These are phyloP conservation scores for Pleurotus ostreatus DNA, from an alignment of 768 basidiomycete species.

Conservation along the genomic window DNA sequence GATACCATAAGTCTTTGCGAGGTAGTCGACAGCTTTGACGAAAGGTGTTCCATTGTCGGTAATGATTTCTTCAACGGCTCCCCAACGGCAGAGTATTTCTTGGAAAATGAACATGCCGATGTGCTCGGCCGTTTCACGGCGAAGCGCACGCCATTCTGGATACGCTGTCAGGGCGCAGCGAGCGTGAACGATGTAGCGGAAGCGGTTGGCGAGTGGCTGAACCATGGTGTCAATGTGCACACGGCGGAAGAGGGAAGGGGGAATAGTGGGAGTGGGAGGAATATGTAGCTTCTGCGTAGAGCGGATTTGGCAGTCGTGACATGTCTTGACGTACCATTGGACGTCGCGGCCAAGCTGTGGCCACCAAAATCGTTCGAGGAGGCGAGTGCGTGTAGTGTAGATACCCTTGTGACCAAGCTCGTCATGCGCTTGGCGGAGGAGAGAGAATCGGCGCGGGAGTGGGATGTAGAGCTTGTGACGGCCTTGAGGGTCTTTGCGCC, in stretches of 20 bases:
- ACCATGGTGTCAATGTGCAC: too few relatives aligned
- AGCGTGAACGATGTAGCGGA: conserved; percentile 31
- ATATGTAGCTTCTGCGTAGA: conserved; percentile 16
- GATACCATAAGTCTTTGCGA: conserved; percentile 25
- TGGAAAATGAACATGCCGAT: conserved; percentile 30
- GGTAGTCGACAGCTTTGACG: conserved; percentile 19
- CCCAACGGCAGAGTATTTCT: conserved; percentile 25
- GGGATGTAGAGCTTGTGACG: conserved; percentile 20
- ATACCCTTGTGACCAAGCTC: conserved; percentile 23
- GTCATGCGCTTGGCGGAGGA: conserved; percentile 20
- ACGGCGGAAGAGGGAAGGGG: conserved; percentile 20
- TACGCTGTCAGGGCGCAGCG: conserved; percentile 27
- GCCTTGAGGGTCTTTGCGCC: conserved; percentile 16
- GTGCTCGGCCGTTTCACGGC: conserved; percentile 20
- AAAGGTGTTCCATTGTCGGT: conserved; percentile 34
- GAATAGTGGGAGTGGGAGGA: conserved; percentile 16
- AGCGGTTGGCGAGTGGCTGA: conserved; percentile 9
- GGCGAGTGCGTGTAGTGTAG: conserved; percentile 14
- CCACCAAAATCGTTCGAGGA: conserved; percentile 29
- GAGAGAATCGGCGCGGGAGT: conserved; percentile 7
- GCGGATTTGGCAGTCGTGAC: conserved; percentile 25
- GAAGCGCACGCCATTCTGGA: conserved; percentile 25
- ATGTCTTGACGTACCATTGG: conserved; percentile 21
- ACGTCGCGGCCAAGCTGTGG: conserved; percentile 19
- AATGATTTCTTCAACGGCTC: conserved; percentile 29